Conservation (phyloP, 805 yeast genomes). For the Kodamaea jinghongensis region DNA sequence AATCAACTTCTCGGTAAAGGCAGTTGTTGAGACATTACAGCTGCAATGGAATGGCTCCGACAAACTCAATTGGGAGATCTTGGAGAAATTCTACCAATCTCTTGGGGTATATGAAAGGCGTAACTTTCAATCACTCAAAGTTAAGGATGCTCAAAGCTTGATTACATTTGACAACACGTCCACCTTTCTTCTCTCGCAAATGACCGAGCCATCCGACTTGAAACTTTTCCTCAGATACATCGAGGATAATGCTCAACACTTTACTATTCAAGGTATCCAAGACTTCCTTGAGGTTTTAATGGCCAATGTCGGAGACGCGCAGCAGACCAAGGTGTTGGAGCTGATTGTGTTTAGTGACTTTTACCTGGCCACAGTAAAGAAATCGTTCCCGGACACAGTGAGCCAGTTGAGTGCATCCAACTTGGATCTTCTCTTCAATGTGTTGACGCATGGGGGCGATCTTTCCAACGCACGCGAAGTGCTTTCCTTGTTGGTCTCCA, state of each 20-base stretch:
- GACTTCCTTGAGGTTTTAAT: constrained; percentile 12
- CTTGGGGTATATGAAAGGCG: constrained; percentile 4
- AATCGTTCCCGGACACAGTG: neutral
- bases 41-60: neutral
- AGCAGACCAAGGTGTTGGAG: constrained; percentile 1
- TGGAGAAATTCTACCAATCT: constrained; percentile 5
- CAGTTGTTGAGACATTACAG: neutral
- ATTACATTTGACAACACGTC: constrained; percentile 5
- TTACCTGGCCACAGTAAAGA: constrained; percentile 1
- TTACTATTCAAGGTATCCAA: constrained; percentile 8
- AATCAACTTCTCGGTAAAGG: constrained; percentile 1
- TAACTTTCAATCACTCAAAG: neutral
- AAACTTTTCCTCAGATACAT: constrained; percentile 4
- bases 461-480: constrained; percentile 1
- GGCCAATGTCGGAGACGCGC: neutral
- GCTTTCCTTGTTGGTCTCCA: constrained; percentile 3
- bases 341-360: constrained; percentile 6
- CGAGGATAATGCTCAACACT: constrained; percentile 1
- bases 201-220: constrained; percentile 2
- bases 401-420: neutral
- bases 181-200: constrained; percentile 1
- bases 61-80: constrained; percentile 3
- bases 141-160: neutral
- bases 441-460: constrained; percentile 6
- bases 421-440: constrained; percentile 3